A percentile compares a stretch with the other conserved stretches of the same genome.
Evolutionary conservation across 108 stramenopile species (phyloP).

Genomic region (Cyclotella kingstonii): DNA sequence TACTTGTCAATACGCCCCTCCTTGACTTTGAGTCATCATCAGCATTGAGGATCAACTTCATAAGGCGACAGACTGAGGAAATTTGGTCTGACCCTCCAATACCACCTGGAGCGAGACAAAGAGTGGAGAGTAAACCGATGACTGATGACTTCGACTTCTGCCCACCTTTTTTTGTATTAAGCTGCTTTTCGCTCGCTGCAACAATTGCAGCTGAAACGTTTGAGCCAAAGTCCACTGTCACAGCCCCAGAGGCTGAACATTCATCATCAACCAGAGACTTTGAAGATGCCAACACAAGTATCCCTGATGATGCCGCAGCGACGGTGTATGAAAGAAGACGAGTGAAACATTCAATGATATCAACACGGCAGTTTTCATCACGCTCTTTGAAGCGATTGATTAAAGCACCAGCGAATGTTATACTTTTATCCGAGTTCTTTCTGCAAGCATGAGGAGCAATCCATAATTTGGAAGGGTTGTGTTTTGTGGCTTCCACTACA

Average conservation of each 20-base stretch:
- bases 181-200: slow-evolving; percentile 75
- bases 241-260: slow-evolving; percentile 22
- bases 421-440: slow-evolving; percentile 46
- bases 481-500: slow-evolving; percentile 63
- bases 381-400: slow-evolving; percentile 94
- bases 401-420: slow-evolving; percentile 72
- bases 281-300: slow-evolving; percentile 36
- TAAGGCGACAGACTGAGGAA: slow-evolving; percentile 59
- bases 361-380: slow-evolving; percentile 97
- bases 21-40: slow-evolving; percentile 29
- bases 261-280: slow-evolving; percentile 45
- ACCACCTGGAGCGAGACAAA: slow-evolving; percentile 75
- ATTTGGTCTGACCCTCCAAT: slow-evolving; percentile 73
- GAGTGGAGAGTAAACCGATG: slow-evolving; percentile 63
- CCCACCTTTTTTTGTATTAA: slow-evolving; percentile 76
- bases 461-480: slow-evolving; percentile 77
- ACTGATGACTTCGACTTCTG: slow-evolving; percentile 80
- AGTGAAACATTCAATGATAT: slow-evolving; percentile 86
- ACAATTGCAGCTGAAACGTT: slow-evolving; percentile 67
- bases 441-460: slow-evolving; percentile 55
- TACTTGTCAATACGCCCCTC: slow-evolving; percentile 49
- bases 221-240: slow-evolving; percentile 62
- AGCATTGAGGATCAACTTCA: slow-evolving; percentile 57
- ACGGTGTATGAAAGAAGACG: slow-evolving; percentile 74
- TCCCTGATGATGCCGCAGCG: slow-evolving; percentile 41